A percentile compares a stretch with the other conserved stretches of the same genome.
Conservation (phyloP, 1,139 yeast genomes). For the Saccharomyces hybrid region DNA sequence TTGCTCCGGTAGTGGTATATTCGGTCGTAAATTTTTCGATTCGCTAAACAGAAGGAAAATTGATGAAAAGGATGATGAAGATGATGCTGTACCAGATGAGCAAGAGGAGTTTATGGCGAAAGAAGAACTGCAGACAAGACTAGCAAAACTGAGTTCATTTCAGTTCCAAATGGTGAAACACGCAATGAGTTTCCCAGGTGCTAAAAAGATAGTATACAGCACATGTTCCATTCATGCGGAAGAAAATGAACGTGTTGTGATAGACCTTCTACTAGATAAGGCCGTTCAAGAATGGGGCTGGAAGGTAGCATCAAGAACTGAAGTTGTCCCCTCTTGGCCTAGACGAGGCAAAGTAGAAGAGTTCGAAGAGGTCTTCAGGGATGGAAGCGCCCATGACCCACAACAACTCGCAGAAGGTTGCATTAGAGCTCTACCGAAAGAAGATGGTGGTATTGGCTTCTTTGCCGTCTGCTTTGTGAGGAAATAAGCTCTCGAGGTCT, state of each 20-base stretch:
- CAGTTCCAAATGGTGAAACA: slow-evolving; percentile 83
- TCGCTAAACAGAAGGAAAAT: slow-evolving; percentile 21
- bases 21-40: slow-evolving; percentile 50
- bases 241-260: slow-evolving; percentile 88
- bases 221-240: slow-evolving; percentile 92
- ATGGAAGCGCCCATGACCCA: slow-evolving; percentile 34
- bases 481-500: slow-evolving; percentile 2
- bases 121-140: slow-evolving; percentile 46
- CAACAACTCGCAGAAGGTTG: slow-evolving; percentile 71
- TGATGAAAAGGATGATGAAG: slow-evolving; percentile 22
- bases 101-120: slow-evolving; percentile 31
- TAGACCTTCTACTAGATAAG: slow-evolving; percentile 59
- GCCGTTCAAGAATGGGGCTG: slow-evolving; percentile 61
- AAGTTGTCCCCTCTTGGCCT: slow-evolving; percentile 78
- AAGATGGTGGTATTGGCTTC: slow-evolving; percentile 95
- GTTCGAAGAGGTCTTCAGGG: slow-evolving; percentile 44
- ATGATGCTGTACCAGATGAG: slow-evolving; percentile 31
- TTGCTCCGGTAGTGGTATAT: slow-evolving; percentile 95
- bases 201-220: slow-evolving; percentile 76
- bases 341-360: slow-evolving; percentile 72
- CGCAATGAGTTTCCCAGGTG: slow-evolving; percentile 75
- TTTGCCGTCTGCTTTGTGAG: slow-evolving; percentile 60
- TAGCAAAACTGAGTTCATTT: slow-evolving; percentile 70
- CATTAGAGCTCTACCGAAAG: slow-evolving; percentile 73
- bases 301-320: slow-evolving; percentile 53